Evolutionary conservation across 2,329 filamentous ascomycete species (phyloP), one percentile per base, ranked within the genome.

Genomic region (Hirsutella rhossiliensis): DNA sequence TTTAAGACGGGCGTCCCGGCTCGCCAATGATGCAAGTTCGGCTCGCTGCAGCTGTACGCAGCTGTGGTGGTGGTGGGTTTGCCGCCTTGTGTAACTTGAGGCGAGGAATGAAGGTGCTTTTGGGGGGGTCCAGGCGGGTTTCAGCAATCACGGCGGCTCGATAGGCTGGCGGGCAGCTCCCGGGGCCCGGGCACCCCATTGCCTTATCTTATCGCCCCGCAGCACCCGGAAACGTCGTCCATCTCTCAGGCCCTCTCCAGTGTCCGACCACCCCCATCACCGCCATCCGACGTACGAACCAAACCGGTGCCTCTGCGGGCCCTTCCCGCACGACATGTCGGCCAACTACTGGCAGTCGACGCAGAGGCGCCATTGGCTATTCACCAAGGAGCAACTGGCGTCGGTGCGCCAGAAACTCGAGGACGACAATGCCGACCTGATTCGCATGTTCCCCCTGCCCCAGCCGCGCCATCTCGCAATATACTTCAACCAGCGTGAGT

Each of bases 261-360:
- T 7, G 23, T 3, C 5, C 31, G n/a, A 5, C 31, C 11, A 17
- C 32, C 13, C 29, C 28, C 42, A n/a, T 41, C 18, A n/a, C 18
- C 42, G 11, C 18, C 42, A 27, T 41, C 28, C 27, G 15, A 8
- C 20, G 13, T 32, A 34, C 42, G 20, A 30, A 11, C 34, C 19
- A 19, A 39, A 40, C 11, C 34, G 38, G 44, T 38, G 46, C 42
- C 42, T 47, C 44, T 29, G 45, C 48, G 38, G 46, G 38, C 34
- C 39, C 20, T 20, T 20, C 30, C 20, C 23, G 38, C 30, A 12
- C 13, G 23, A 46, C 43, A 96, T 96, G 90, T 87, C 90, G 30
- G 86, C 89, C 59, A 96, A 90, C 65, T 98, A 90, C 68, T 98
- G 89, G 89, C 84, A 87, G 51, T 97, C 92, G 44, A 92, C 87